Conservation (phyloP, 257 asterid genomes). For the Solanum bulbocastanum region DNA sequence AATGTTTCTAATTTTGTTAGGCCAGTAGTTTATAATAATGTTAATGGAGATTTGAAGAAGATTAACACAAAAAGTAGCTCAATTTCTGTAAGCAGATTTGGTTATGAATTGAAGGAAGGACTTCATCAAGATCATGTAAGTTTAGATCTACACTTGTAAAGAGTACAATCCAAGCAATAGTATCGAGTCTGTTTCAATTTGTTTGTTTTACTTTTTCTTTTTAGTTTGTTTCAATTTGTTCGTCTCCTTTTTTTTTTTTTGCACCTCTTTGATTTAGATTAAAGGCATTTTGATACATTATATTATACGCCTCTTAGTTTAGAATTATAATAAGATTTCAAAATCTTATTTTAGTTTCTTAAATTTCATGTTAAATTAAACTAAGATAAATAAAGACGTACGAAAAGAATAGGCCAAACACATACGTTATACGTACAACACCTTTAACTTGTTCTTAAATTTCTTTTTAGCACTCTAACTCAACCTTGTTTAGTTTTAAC, state of each 20-base stretch:
- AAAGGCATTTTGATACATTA: not conserved
- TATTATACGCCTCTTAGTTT: not conserved
- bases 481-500: not conserved
- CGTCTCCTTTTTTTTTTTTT: not conserved
- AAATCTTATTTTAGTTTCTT: not conserved
- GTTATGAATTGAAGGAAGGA: constrained; percentile 32
- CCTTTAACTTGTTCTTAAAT: not conserved
- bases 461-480: not conserved
- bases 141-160: constrained; percentile 76
- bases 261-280: not conserved
- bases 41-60: constrained; percentile 11
- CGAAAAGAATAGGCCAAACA: not conserved
- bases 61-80: constrained; percentile 4
- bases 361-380: not conserved
- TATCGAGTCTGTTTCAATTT: not conserved
- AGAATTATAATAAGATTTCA: not conserved
- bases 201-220: not conserved
- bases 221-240: not conserved
- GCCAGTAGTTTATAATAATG: constrained; percentile 9
- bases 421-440: no score
- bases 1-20: not conserved
- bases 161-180: not conserved
- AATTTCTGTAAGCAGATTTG: constrained; percentile 28
- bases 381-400: not conserved
- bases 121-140: constrained; percentile 78